A percentile compares a stretch with the other conserved stretches of the same genome.
These are phyloP conservation scores for Lepiota brunneoincarnata DNA, from an alignment of 768 basidiomycete genomes.

Conservation along the genomic window DNA sequence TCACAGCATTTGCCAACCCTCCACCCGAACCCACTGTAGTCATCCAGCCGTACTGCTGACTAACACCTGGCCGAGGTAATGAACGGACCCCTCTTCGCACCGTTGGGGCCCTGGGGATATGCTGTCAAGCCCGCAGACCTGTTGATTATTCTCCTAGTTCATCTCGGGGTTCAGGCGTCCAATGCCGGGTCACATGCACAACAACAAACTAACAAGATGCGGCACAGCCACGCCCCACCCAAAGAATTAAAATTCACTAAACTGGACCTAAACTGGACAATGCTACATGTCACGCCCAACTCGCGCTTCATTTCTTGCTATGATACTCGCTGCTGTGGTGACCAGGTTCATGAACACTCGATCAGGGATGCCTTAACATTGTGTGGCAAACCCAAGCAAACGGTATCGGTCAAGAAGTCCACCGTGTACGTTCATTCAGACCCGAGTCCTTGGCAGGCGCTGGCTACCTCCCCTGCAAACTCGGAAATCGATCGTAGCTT, in stretches of 20 bases:
- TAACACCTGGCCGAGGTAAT: not conserved
- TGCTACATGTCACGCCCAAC: too few species aligned
- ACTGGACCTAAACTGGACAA: too few species aligned
- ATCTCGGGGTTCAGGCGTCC: not conserved
- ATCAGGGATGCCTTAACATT: too few species aligned
- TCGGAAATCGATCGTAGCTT: not conserved
- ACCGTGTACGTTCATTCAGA: constrained; percentile 6
- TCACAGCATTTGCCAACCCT: constrained; percentile 2
- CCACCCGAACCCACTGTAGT: not conserved
- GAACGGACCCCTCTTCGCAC: not conserved
- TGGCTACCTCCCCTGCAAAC: not conserved
- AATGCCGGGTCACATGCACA: too few species aligned
- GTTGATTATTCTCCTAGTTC: not conserved
- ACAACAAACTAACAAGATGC: too few species aligned
- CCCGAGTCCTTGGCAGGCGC: not conserved
- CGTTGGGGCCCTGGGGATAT: not conserved
- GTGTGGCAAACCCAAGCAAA: not conserved
- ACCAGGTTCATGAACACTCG: too few species aligned
- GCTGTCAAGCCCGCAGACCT: not conserved
- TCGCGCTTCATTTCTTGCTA: too few species aligned
- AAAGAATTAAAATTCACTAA: too few species aligned
- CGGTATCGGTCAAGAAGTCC: not conserved
- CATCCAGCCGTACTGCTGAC: not conserved
- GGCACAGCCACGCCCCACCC: too few species aligned
- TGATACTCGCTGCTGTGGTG: too few species aligned